A percentile compares a stretch with the other conserved stretches of the same genome.
These are phyloP conservation scores for Cryptococcus maquisensis DNA, from an alignment of 1,284 basidiomycete genomes.

Conservation along the genomic window DNA sequence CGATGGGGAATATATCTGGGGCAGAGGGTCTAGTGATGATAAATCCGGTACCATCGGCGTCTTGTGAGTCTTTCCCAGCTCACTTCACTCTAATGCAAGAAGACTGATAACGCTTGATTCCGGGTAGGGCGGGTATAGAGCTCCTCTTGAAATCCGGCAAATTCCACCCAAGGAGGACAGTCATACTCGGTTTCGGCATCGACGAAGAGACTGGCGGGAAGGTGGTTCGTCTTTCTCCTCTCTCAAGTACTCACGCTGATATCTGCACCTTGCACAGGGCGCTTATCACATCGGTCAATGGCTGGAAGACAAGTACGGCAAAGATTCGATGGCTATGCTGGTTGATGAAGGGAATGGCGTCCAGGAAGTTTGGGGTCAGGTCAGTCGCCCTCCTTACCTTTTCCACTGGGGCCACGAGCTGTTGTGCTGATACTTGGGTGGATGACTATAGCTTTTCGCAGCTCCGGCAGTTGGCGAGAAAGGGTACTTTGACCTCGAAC, in stretches of 20 bases:
- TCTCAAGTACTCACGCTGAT: not conserved
- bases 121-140: conserved; percentile 55
- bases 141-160: conserved; percentile 53
- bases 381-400: conserved; percentile 5
- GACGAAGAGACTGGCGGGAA: conserved; percentile 64
- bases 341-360: conserved; percentile 49
- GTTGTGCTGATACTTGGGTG: not conserved
- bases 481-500: conserved; percentile 58
- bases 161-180: conserved; percentile 55
- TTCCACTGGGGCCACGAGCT: not conserved
- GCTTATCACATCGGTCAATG: conserved; percentile 54
- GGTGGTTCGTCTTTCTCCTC: conserved; percentile 28
- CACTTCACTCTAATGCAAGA: not conserved
- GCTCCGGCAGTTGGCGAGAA: conserved; percentile 61
- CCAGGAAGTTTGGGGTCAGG: conserved; percentile 24
- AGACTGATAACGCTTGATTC: not conserved
- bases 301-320: conserved; percentile 58
- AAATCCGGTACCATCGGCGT: conserved; percentile 60
- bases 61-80: conserved; percentile 43
- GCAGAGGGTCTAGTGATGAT: conserved; percentile 60
- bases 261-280: conserved; percentile 50
- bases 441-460: conserved; percentile 11
- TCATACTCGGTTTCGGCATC: conserved; percentile 64
- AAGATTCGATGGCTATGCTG: conserved; percentile 59
- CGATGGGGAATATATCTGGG: conserved; percentile 61